Evolutionary conservation across 2,329 filamentous ascomycete species (phyloP), one percentile per base, ranked within the genome.

Genomic region (Epichloe hybrida): DNA sequence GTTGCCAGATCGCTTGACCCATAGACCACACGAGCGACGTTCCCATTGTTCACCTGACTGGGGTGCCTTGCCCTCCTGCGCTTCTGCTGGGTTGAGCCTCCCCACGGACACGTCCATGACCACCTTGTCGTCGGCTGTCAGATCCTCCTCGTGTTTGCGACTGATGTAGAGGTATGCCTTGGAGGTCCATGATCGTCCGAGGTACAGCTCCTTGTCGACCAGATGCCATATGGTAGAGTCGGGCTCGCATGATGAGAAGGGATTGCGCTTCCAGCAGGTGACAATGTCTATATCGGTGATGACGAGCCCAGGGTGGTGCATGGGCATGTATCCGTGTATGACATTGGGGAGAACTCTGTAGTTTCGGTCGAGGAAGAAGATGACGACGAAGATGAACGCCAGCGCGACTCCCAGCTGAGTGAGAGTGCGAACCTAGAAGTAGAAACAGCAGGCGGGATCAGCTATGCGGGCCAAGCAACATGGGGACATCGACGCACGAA

Each of bases 201-300:
- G 77, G 63, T 88, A 93, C 0, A 96, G 76, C 62, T 96, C 88
- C 69, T 95, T 96, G 57, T 95, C 86, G 55, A 96, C 73, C 46
- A 86, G 84, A 58, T 88, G 82, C 90, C 90, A 96, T 55, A 69
- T 62, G 51, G 78, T 72, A 42, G 80, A 59, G 61, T 93, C 84
- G 55, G 93, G 77, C 55, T 81, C 81, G 70, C 88, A 95, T 43
- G 77, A 84, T 4, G 84, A 84, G 52, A 91, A 84, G 34, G 79
- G 63, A 62, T 90, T 93, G 49, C 93, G 60, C 12, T 76, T 76
- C 8, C 84, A 88, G 69, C 90, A 96, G 48, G 77, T 83, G 17
- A 79, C 77, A 55, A 95, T 76, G 36, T 83, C 86, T 53, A 95
- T 75, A 69, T 96, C 90, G 62, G 88, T 95, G 60, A 95, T 80